Evolutionary conservation across 1,284 basidiomycete species (phyloP).

Genomic region (Pseudomicrostroma phylloplanum): DNA sequence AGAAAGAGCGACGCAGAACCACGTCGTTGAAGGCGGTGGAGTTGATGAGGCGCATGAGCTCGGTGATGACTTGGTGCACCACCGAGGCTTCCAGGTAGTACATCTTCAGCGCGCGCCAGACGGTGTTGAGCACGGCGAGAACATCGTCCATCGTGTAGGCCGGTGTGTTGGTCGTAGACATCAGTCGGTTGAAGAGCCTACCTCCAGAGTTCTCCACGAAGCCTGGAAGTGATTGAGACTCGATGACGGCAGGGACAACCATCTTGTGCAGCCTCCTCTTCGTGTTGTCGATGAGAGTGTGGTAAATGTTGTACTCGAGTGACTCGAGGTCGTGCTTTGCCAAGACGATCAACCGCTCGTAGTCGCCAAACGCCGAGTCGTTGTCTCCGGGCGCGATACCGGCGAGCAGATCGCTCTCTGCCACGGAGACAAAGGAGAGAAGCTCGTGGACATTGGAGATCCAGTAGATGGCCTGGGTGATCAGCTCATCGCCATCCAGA

Average conservation of each 20-base stretch:
- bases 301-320: slow-evolving; percentile 98
- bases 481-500: slow-evolving; percentile 87
- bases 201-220: slow-evolving; percentile 94
- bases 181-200: slow-evolving; percentile 83
- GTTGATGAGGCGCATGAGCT: slow-evolving; percentile 90
- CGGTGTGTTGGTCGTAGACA: slow-evolving; percentile 69
- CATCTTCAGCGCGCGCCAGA: slow-evolving; percentile 96
- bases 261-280: slow-evolving; percentile 96
- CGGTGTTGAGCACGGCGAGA: slow-evolving; percentile 90
- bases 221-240: slow-evolving; percentile 93
- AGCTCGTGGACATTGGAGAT: slow-evolving; percentile 99
- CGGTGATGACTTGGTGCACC: slow-evolving; percentile 91
- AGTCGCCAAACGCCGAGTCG: slow-evolving; percentile 89
- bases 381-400: slow-evolving; percentile 89
- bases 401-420: slow-evolving; percentile 95
- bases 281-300: slow-evolving; percentile 98
- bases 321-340: slow-evolving; percentile 98
- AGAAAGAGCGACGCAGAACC: slow-evolving; percentile 97
- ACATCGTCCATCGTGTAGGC: slow-evolving; percentile 99
- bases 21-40: slow-evolving; percentile 98
- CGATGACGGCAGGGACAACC: slow-evolving; percentile 96
- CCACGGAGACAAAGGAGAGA: slow-evolving; percentile 96
- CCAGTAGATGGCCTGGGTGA: slow-evolving; percentile 97
- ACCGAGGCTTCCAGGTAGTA: slow-evolving; percentile 99
- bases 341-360: slow-evolving; percentile 89